These are phyloP conservation scores for Skeletonema marinoi DNA, from an alignment of 108 stramenopile species.

Conservation along the genomic window DNA sequence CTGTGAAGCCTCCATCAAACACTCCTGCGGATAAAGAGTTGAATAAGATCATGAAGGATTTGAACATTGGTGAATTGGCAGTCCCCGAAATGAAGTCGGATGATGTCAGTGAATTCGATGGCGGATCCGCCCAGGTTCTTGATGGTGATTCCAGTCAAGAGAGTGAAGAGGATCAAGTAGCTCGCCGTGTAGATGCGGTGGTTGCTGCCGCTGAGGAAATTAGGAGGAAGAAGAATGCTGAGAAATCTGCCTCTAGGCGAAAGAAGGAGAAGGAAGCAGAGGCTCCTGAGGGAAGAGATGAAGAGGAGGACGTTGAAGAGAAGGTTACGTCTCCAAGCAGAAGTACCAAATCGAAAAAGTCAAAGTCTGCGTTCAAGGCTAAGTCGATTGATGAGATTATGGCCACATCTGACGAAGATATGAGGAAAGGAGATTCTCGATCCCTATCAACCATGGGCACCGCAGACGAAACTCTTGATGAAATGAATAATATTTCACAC, in stretches of 20 bases:
- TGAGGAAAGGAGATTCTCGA: neutral
- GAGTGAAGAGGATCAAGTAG: neutral
- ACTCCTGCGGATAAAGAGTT: neutral
- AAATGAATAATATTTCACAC: neutral
- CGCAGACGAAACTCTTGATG: neutral
- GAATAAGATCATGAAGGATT: neutral
- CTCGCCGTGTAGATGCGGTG: neutral
- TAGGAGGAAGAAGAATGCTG: conserved; percentile 1
- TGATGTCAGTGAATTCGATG: neutral
- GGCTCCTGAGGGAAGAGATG: neutral
- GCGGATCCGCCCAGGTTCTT: neutral
- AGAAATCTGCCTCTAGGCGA: neutral
- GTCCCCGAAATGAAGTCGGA: neutral
- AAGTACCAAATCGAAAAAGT: neutral
- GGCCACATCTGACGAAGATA: neutral
- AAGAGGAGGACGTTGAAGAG: neutral
- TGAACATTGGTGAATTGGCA: neutral
- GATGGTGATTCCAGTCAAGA: neutral
- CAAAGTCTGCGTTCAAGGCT: neutral
- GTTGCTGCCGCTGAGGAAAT: conserved; percentile 2
- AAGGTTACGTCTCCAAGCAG: neutral
- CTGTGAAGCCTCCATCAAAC: neutral
- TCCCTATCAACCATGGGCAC: neutral
- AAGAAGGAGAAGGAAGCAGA: neutral
- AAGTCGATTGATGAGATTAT: neutral